Evolutionary conservation across 2,329 filamentous ascomycete genomes (phyloP).

Genomic region (Juglanconis sp.): DNA sequence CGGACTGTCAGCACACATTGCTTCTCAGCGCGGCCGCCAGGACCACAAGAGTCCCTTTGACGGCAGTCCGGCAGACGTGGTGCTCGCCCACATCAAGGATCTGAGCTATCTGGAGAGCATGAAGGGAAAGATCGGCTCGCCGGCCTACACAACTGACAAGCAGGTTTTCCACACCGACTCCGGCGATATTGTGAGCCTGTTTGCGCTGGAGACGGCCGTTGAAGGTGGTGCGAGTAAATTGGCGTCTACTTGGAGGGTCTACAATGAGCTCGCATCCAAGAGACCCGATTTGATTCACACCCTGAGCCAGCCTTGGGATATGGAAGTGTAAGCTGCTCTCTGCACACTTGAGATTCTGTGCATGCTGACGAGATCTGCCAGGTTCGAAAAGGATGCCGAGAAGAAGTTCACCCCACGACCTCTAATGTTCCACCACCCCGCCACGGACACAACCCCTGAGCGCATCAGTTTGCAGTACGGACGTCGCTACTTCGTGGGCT

Average conservation of each 20-base stretch:
- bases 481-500: constrained; percentile 57
- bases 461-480: constrained; percentile 59
- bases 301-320: constrained; percentile 49
- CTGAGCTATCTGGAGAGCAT: constrained; percentile 37
- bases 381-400: constrained; percentile 45
- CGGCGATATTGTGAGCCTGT: constrained; percentile 58
- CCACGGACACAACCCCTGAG: constrained; percentile 42
- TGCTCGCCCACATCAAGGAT: constrained; percentile 62
- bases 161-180: constrained; percentile 62
- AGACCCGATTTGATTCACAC: constrained; percentile 59
- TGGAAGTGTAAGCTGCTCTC: constrained; percentile 39
- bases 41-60: constrained; percentile 39
- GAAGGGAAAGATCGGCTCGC: constrained; percentile 47
- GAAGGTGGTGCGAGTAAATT: constrained; percentile 57
- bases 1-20: constrained; percentile 58
- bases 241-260: constrained; percentile 56
- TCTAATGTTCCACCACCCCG: constrained; percentile 53
- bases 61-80: constrained; percentile 47
- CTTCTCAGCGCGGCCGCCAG: constrained; percentile 49
- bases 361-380: constrained; percentile 22
- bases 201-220: constrained; percentile 50
- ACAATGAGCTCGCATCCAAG: constrained; percentile 58
- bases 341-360: constrained; percentile 27
- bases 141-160: constrained; percentile 59
- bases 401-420: constrained; percentile 47